Base-by-base conservation (phyloP, 257 asterid species). In the Penstemon newberryi region DNA sequence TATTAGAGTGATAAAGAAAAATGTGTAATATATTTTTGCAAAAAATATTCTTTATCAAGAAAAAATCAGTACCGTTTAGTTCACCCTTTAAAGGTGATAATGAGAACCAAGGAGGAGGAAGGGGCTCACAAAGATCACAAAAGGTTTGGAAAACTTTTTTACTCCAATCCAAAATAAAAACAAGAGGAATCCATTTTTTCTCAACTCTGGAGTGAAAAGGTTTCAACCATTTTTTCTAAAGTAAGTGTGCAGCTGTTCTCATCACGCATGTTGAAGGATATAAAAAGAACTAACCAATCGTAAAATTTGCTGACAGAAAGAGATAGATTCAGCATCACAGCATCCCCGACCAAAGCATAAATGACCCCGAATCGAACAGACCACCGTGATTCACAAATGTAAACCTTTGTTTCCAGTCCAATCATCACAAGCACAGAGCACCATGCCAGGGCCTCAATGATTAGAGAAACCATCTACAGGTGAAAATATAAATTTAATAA, bases 311-410 rank as follows among this genome's bases (percentile, higher is more conserved):
- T 76, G 69, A 85, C 91, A 56, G 89, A 59, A 45, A 85, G 79
- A 70, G 77, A 80, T 44, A 88, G 91, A 73, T 81, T 89, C 80
- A 86, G 72, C 90, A 89, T 83, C 75, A 89, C 96, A 59, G 85
- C 82, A 63, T 94, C 92, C 76, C 95, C 97, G 1, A 94, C 90
- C 78, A 93, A 76, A 67, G 82, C 79, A 84, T 90, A 93, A 54
- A 90, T 55, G 74, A 93, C 82, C 41, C 89, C 99, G 73, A 87
- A 91, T 74, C 97, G 82, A 73, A 91, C 89, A 73, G 77, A 72
- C 99, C 99, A 94, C 45, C 99, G 89, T 3, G 84, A 77, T 78
- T 94, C 99, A 18, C 79, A 72, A 68, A 94, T 73, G 81, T 91
- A 94, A 60, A 86, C 69, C 79, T 52, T 87, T 5, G 93, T 91